Evolutionary conservation across 2,329 filamentous ascomycete genomes (phyloP), one percentile per base, ranked within the genome.

Genomic region (Juglanconis sp.): DNA sequence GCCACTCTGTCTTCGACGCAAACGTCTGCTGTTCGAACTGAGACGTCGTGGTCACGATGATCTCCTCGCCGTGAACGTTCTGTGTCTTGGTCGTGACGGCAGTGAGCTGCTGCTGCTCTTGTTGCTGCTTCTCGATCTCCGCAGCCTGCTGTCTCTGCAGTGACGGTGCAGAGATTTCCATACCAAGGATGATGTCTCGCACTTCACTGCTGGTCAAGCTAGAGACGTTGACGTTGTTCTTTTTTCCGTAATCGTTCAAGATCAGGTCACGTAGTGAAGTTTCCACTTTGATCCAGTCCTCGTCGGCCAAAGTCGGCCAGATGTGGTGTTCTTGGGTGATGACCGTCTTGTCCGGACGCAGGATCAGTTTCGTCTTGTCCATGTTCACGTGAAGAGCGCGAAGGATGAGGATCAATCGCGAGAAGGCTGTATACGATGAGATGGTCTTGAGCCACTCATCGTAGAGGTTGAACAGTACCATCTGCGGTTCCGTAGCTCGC

Each of bases 211-310:
- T 96, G 1, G 95, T 99, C 76, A 99, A 82, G 73, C 92, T 96
- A 15, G 96, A 96, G 11, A 95, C 94, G 69, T 99, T 99, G 79
- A 99, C 95, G 68, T 98, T 99, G 81, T 99, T 99, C 85, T 99
- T 99, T 85, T 98, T 99, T 72, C 95, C 95, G 72, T 99, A 99
- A 73, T 99, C 95, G 67, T 98, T 97, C 67, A 99, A 73, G 69
- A 99, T 99, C 66, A 99, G 80, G 80, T 99, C 95, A 73, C 95
- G 89, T 47, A 99, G 81, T 72, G 96, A 91, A 50, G 92, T 92
- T 81, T 99, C 95, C n/a, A 99, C 92, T 85, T 97, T 97, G 77
- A 99, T 95, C 95, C 95, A 99, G 65, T 96, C 93, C 68, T 99
- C 95, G 65, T 99, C 95, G 0, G 91, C 88, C 58, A 99, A 79